Evolutionary conservation across 805 yeast genomes (phyloP).

Genomic region (Monosporozyma unispora): DNA sequence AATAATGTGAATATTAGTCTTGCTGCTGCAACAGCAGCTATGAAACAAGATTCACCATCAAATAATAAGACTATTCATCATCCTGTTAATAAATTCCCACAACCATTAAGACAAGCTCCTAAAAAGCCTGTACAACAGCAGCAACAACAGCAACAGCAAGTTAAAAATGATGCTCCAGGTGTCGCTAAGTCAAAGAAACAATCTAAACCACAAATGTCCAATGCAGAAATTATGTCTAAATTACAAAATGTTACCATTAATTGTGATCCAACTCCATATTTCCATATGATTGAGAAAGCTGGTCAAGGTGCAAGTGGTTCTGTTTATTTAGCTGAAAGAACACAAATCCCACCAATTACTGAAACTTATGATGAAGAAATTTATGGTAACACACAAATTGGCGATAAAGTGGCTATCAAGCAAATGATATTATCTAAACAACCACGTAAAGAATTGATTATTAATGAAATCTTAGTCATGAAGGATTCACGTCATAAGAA

Average conservation of each 20-base stretch:
- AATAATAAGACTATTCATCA: conserved; percentile 13
- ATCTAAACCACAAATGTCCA: conserved; percentile 62
- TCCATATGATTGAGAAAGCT: conserved; percentile 69
- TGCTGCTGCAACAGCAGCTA: conserved; percentile 33
- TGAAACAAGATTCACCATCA: conserved; percentile 12
- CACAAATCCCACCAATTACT: conserved; percentile 31
- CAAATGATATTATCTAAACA: conserved; percentile 90
- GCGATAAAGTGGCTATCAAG: conserved; percentile 82
- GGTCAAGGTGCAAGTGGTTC: conserved; percentile 99
- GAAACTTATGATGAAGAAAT: conserved; percentile 8
- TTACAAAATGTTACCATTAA: conserved; percentile 73
- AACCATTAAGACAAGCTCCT: conserved; percentile 25
- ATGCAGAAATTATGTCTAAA: conserved; percentile 75
- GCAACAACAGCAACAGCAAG: conserved; percentile 1
- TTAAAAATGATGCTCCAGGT: conserved; percentile 20
- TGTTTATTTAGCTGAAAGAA: conserved; percentile 74
- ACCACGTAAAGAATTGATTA: conserved; percentile 89
- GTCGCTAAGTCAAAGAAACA: conserved; percentile 35
- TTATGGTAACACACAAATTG: conserved; percentile 29
- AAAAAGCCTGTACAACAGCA: conserved; percentile 20
- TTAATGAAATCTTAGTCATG: conserved; percentile 94
- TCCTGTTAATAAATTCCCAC: conserved; percentile 5
- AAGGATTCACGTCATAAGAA: conserved; percentile 90
- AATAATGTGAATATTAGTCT: conserved; percentile 19
- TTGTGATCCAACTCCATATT: conserved; percentile 77